These are phyloP conservation scores for Pulveroboletus sp. DNA, from an alignment of 768 basidiomycete species.

Conservation along the genomic window DNA sequence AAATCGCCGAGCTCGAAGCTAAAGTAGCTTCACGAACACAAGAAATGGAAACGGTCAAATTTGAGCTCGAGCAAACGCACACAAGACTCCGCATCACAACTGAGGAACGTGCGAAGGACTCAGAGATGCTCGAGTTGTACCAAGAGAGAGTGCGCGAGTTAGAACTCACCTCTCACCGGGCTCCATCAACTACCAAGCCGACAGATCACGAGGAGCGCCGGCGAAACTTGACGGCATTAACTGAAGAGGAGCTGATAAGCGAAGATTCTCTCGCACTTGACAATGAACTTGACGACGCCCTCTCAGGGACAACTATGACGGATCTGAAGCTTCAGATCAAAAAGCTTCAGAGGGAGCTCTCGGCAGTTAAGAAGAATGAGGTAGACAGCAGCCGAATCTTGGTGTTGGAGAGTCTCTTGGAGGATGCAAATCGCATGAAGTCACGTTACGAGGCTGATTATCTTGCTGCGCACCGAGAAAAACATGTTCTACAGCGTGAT, in stretches of 20 bases:
- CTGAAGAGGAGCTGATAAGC: slow-evolving; percentile 45
- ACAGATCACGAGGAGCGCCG: slow-evolving; percentile 15
- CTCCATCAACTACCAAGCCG: slow-evolving; percentile 31
- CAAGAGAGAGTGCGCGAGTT: slow-evolving; percentile 89
- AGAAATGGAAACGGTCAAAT: slow-evolving; percentile 67
- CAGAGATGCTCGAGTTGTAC: slow-evolving; percentile 81
- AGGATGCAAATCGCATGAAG: slow-evolving; percentile 90
- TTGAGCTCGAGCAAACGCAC: slow-evolving; percentile 72
- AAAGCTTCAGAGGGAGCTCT: slow-evolving; percentile 76
- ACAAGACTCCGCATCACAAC: slow-evolving; percentile 62
- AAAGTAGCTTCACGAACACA: slow-evolving; percentile 62
- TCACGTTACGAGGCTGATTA: slow-evolving; percentile 85
- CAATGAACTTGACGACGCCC: slow-evolving; percentile 83
- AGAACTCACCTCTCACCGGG: slow-evolving; percentile 61
- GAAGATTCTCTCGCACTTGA: slow-evolving; percentile 63
- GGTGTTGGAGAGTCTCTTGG: slow-evolving; percentile 87
- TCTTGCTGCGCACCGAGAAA: slow-evolving; percentile 76
- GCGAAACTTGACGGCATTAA: slow-evolving; percentile 27
- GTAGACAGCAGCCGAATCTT: slow-evolving; percentile 71
- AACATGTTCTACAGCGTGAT: slow-evolving; percentile 71
- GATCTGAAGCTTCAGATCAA: slow-evolving; percentile 86
- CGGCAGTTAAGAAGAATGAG: slow-evolving; percentile 66
- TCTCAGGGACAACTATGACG: slow-evolving; percentile 82
- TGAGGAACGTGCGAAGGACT: slow-evolving; percentile 72
- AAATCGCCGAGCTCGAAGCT: slow-evolving; percentile 75